Conservation (phyloP, 2,329 filamentous ascomycete species). For the Dactylellina sp. region DNA sequence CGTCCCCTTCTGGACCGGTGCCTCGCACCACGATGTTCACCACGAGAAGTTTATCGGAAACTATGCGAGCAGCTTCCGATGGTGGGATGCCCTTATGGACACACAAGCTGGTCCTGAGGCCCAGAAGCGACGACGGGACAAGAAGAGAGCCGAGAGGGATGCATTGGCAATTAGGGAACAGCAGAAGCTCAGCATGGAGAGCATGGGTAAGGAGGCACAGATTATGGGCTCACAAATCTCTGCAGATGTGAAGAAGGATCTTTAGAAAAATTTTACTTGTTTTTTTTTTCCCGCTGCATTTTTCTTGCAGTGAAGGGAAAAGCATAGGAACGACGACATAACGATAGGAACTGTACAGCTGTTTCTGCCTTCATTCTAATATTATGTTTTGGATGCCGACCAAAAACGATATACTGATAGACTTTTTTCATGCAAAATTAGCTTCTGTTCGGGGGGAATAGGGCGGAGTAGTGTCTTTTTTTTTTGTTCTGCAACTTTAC, state of each 20-base stretch:
- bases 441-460: neutral
- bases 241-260: slow-evolving; percentile 18
- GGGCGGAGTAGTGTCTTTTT: neutral
- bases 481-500: too few species aligned
- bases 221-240: slow-evolving; percentile 48
- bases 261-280: slow-evolving; percentile 9
- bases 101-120: slow-evolving; percentile 93
- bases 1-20: slow-evolving; percentile 97
- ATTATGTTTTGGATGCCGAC: neutral
- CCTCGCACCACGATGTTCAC: slow-evolving; percentile 94
- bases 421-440: neutral
- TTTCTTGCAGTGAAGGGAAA: neutral
- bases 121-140: slow-evolving; percentile 82
- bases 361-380: too few species aligned
- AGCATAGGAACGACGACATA: too few species aligned
- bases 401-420: neutral
- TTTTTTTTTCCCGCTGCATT: slow-evolving; percentile 3
- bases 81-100: slow-evolving; percentile 96
- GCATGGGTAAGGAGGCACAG: slow-evolving; percentile 25
- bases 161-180: slow-evolving; percentile 73
- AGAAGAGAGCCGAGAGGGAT: slow-evolving; percentile 75
- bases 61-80: slow-evolving; percentile 96
- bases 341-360: neutral
- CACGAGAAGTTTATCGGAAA: slow-evolving; percentile 99
- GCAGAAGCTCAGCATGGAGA: slow-evolving; percentile 64